These are phyloP conservation scores for Torulaspora indica DNA, from an alignment of 805 yeast genomes.

Conservation along the genomic window DNA sequence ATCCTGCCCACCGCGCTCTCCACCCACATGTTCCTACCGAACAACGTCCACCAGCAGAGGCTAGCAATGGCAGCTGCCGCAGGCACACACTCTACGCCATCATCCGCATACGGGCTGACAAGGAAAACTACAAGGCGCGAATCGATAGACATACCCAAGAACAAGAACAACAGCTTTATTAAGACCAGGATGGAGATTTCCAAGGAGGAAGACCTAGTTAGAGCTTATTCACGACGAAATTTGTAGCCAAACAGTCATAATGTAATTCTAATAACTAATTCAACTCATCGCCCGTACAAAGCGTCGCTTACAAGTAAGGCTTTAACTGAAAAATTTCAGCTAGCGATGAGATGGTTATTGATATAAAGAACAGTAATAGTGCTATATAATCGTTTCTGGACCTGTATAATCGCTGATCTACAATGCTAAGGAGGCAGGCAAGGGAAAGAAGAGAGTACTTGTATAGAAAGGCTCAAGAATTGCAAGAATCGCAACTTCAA, in stretches of 20 bases:
- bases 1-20: slow-evolving; percentile 56
- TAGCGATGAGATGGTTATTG: slow-evolving; percentile 11
- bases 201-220: slow-evolving; percentile 28
- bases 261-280: background rate
- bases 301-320: background rate
- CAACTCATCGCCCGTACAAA: background rate
- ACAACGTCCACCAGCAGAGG: slow-evolving; percentile 34
- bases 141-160: slow-evolving; percentile 35
- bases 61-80: slow-evolving; percentile 20
- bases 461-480: slow-evolving; percentile 79
- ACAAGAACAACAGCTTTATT: slow-evolving; percentile 22
- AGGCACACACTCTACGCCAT: background rate
- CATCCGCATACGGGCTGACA: slow-evolving; percentile 2
- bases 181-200: slow-evolving; percentile 36
- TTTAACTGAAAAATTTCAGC: slow-evolving; percentile 10
- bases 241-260: slow-evolving; percentile 1
- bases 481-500: slow-evolving; percentile 80
- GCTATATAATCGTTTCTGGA: background rate
- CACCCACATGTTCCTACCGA: slow-evolving; percentile 58
- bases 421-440: slow-evolving; percentile 83
- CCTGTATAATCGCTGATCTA: background rate
- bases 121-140: slow-evolving; percentile 19
- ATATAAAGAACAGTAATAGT: background rate
- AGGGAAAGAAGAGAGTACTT: slow-evolving; percentile 93
- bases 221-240: slow-evolving; percentile 17